Conservation (phyloP, 306 rosid genomes). For the Parietaria judaica region DNA sequence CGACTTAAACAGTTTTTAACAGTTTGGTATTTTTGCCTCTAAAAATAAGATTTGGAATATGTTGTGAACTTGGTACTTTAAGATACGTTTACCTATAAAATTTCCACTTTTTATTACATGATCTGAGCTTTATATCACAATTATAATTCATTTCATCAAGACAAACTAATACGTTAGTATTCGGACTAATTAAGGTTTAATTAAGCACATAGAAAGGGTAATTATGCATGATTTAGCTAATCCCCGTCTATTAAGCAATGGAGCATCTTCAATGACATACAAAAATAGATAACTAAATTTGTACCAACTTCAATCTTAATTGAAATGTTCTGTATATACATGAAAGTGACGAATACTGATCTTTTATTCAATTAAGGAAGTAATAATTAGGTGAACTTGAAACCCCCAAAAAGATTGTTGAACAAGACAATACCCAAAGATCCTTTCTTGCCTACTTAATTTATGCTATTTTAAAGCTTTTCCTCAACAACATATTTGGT, state of each 20-base stretch:
- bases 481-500: neutral
- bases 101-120: too few relatives aligned
- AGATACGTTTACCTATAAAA: too few relatives aligned
- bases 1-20: too few relatives aligned
- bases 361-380: neutral
- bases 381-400: neutral
- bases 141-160: too few relatives aligned
- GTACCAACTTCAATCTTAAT: neutral
- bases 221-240: slow-evolving; percentile 4
- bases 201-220: neutral
- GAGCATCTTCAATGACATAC: neutral
- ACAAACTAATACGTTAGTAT: too few relatives aligned
- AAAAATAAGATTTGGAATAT: too few relatives aligned
- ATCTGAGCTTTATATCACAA: too few relatives aligned
- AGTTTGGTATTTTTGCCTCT: too few relatives aligned
- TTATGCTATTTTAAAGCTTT: neutral
- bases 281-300: neutral
- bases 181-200: too few relatives aligned
- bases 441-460: neutral
- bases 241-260: neutral
- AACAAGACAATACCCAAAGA: neutral
- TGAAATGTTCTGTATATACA: neutral
- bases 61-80: too few relatives aligned
- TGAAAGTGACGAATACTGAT: neutral
- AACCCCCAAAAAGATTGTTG: neutral